phyloP scores from a whole-genome alignment of 139 green algal species.

The Pleodorina starrii region DNA sequence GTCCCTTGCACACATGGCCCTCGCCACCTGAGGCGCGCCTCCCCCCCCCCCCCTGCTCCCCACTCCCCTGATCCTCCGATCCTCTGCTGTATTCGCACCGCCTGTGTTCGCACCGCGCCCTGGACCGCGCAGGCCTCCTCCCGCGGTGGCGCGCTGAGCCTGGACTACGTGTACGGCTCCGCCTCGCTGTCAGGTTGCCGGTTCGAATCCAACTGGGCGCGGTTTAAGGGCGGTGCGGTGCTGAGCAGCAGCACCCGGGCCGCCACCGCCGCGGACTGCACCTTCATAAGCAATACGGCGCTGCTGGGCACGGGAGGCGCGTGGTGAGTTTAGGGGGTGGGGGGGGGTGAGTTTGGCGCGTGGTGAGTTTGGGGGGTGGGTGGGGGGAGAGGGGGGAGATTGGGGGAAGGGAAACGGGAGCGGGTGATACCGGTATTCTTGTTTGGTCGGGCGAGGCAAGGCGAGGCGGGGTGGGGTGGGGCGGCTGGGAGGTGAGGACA shows the following conservation, averaged over 20 bases:
- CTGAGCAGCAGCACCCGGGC: background rate
- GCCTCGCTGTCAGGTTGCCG: background rate
- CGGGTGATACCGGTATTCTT: no score
- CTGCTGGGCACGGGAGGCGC: background rate
- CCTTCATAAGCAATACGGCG: background rate
- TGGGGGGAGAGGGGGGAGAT: background rate
- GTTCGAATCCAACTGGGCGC: constrained; percentile 4
- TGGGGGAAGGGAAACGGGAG: no score
- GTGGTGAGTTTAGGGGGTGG: background rate
- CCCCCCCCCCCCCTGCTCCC: no score
- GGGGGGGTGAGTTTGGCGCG: background rate
- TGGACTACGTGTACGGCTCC: background rate
- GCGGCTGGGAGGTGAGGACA: no score
- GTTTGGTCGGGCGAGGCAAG: no score
- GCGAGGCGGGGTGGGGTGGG: no score
- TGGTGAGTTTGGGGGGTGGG: background rate
- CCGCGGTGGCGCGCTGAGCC: background rate
- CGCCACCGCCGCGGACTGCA: background rate
- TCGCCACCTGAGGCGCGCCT: no score
- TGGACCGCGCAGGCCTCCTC: constrained; percentile 3
- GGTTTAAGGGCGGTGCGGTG: background rate
- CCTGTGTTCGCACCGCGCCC: no score
- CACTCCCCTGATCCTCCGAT: no score
- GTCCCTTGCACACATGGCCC: no score
- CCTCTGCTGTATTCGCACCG: no score